These are phyloP conservation scores for Lipomyces sp. DNA, from an alignment of 805 yeast species.

Conservation along the genomic window DNA sequence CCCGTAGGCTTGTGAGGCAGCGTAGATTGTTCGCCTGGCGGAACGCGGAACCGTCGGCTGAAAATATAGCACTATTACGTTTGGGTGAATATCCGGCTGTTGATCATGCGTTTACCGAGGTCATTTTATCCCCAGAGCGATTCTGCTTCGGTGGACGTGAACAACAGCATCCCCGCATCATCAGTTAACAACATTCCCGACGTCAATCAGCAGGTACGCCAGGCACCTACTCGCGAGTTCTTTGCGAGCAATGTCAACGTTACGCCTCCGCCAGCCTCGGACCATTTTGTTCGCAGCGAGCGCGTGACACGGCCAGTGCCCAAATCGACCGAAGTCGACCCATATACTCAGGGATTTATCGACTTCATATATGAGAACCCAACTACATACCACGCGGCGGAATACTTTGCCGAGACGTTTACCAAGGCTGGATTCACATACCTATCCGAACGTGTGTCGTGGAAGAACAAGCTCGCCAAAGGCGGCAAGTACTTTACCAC, in stretches of 20 bases:
- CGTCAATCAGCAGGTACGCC: not conserved
- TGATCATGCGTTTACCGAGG: not conserved
- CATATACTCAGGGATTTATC: conserved; percentile 28
- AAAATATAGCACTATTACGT: not conserved
- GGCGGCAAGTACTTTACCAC: conserved; percentile 66
- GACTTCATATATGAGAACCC: conserved; percentile 38
- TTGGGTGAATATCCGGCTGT: not conserved
- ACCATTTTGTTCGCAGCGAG: conserved; percentile 20
- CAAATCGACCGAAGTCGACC: conserved; percentile 26
- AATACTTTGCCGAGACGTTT: conserved; percentile 59
- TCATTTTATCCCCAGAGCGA: not conserved
- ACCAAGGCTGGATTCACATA: conserved; percentile 64
- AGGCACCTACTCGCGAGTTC: conserved; percentile 4
- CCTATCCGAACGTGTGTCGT: conserved; percentile 64
- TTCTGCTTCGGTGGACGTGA: conserved; percentile 8
- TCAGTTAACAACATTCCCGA: not conserved
- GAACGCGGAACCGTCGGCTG: too few relatives aligned
- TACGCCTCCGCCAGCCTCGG: conserved; percentile 4
- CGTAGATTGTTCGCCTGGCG: too few relatives aligned
- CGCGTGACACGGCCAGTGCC: conserved; percentile 20
- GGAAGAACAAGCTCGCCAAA: conserved; percentile 52
- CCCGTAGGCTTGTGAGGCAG: too few relatives aligned
- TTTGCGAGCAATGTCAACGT: conserved; percentile 15
- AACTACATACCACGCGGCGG: conserved; percentile 77
- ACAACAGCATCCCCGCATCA: conserved; percentile 6